A percentile compares a stretch with the other conserved stretches of the same genome.
Evolutionary conservation across 352 stramenopile genomes (phyloP).

Genomic region (Globisporangium cederbergense): DNA sequence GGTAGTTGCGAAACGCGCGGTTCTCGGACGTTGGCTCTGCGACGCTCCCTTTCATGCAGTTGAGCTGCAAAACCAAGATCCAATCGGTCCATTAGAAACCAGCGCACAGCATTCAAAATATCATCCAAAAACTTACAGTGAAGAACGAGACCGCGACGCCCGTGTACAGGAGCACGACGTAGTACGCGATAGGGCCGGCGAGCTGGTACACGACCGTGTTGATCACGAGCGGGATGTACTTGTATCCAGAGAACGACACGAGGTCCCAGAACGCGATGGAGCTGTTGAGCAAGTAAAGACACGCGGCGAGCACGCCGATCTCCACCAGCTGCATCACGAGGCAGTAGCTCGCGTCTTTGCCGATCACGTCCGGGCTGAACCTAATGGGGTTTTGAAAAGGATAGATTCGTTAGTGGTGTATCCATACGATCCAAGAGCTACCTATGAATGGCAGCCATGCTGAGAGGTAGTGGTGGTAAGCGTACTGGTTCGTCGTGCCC

Average conservation of each 20-base stretch:
- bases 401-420: neutral
- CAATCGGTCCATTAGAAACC: neutral
- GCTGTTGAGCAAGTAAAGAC: slow-evolving; percentile 93
- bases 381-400: slow-evolving; percentile 28
- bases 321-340: slow-evolving; percentile 89
- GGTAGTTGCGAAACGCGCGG: slow-evolving; percentile 81
- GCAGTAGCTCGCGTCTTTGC: slow-evolving; percentile 91
- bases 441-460: neutral
- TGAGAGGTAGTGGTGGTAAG: slow-evolving; percentile 1
- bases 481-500: slow-evolving; percentile 88
- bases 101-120: slow-evolving; percentile 1
- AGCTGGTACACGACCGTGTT: slow-evolving; percentile 91
- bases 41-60: slow-evolving; percentile 87
- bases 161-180: slow-evolving; percentile 92
- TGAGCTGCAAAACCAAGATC: slow-evolving; percentile 41
- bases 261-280: slow-evolving; percentile 95
- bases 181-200: slow-evolving; percentile 87
- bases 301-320: slow-evolving; percentile 92
- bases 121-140: slow-evolving; percentile 66
- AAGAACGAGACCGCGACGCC: slow-evolving; percentile 92
- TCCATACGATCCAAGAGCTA: neutral
- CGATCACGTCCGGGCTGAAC: slow-evolving; percentile 96
- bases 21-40: slow-evolving; percentile 69
- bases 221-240: slow-evolving; percentile 97
- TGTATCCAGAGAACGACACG: slow-evolving; percentile 98